phyloP scores from a whole-genome alignment of 75 land plant genomes.

The Isoetes taiwanensis region DNA sequence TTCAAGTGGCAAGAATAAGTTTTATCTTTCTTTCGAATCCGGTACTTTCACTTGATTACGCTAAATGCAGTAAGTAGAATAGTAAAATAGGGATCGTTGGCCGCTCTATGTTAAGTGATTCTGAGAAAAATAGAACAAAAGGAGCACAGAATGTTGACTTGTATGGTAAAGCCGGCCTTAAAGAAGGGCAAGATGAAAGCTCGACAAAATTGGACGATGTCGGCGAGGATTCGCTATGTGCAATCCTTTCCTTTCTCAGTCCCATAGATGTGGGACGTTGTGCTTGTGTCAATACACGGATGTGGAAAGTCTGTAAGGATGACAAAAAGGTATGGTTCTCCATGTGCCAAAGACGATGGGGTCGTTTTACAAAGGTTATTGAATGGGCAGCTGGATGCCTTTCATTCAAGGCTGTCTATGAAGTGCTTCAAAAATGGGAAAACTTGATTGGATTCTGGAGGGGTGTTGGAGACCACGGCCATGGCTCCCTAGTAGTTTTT shows the following conservation, averaged over 20 bases:
- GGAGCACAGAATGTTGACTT: too few species aligned
- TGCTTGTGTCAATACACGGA: slow-evolving; percentile 41
- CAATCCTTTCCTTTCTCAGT: slow-evolving; percentile 65
- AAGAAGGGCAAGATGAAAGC: background rate
- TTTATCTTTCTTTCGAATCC: too few species aligned
- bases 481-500: slow-evolving; percentile 43
- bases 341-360: slow-evolving; percentile 69
- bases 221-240: slow-evolving; percentile 46
- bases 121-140: too few species aligned
- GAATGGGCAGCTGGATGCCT: slow-evolving; percentile 43
- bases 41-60: too few species aligned
- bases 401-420: slow-evolving; percentile 33
- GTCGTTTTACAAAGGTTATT: slow-evolving; percentile 26
- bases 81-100: too few species aligned
- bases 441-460: slow-evolving; percentile 89
- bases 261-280: slow-evolving; percentile 48
- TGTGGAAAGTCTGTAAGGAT: slow-evolving; percentile 29
- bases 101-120: too few species aligned
- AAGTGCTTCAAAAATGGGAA: slow-evolving; percentile 36
- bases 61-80: too few species aligned
- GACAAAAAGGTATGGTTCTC: slow-evolving; percentile 42
- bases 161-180: too few species aligned
- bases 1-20: too few species aligned
- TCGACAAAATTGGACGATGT: background rate
- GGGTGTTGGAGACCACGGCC: slow-evolving; percentile 27